Base-by-base conservation (phyloP, 495 filamentous ascomycete species). In the Ramalina intermedia region DNA sequence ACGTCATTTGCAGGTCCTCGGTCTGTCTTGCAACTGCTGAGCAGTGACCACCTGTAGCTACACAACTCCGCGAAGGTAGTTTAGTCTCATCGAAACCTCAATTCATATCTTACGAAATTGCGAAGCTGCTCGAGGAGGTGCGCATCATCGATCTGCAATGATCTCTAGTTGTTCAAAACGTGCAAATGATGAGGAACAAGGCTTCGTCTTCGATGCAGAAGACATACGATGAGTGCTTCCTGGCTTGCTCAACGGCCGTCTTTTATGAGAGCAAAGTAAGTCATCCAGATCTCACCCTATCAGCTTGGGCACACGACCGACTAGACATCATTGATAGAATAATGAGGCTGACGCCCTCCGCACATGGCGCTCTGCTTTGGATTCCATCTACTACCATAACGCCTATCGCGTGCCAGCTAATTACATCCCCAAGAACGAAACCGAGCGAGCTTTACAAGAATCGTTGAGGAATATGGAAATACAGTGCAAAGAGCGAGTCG, bases 151-250 rank as follows among this genome's bases (percentile, higher is more conserved):
- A 12, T 33, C 29, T 33, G 29, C 29, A 33, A 33, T 33, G 29
- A 33, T 33, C 12, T 9, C 29, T 33, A 33, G 29, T 7, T 12
- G 3, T 33, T 33, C 29, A 33, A 33, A 13, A 33, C 29, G 5
- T 33, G 29, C 29, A 33, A 61, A 87, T 84, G 83, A 85, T 90
- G 77, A 84, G 85, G 68, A 82, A 76, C 70, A 86, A 82, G 61
- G 74, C 76, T 40, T 71, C 78, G 53, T 81, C 87, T 62, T 79
- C 80, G 47, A 72, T 96, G 63, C 91, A 96, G 71, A 96, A 95
- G 75, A 94, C 87, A 48, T 96, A 96, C 67, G 88, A 96, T 69
- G 87, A 96, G 59, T 87, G 84, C 65, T 94, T 94, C 65, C 70
- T 95, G 49, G 84, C 81, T 54, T 94, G 87, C 64, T 95, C 88